A percentile compares a stretch with the other conserved stretches of the same genome.
Evolutionary conservation across 257 asterid genomes (phyloP).

Genomic region (Gardenia jasminoides): DNA sequence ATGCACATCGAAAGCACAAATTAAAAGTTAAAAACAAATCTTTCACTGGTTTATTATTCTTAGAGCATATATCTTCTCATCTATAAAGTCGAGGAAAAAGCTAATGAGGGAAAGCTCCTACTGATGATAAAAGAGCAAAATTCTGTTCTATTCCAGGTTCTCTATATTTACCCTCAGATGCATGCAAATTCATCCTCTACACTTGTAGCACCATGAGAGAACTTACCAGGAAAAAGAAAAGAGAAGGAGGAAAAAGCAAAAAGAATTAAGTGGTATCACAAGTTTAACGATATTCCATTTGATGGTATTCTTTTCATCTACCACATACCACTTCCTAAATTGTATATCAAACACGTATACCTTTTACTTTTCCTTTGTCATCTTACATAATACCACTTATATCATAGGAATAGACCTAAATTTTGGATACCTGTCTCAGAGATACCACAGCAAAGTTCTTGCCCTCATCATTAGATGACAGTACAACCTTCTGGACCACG

Average conservation of each 20-base stretch:
- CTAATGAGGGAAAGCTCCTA: neutral
- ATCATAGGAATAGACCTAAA: neutral
- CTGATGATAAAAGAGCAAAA: neutral
- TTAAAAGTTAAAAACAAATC: neutral
- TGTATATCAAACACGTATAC: neutral
- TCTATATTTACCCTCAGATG: too few species aligned
- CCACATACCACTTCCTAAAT: neutral
- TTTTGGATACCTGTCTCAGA: constrained; percentile 95
- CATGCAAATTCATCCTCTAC: neutral
- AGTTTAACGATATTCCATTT: neutral
- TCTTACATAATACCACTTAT: neutral
- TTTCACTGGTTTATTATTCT: neutral
- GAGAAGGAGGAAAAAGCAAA: neutral
- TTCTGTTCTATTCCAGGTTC: neutral
- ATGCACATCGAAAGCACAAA: neutral
- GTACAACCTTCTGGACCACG: constrained; percentile 86
- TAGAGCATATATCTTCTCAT: neutral
- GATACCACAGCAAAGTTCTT: constrained; percentile 80
- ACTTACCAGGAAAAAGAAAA: neutral
- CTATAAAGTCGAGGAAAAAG: neutral
- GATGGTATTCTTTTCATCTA: neutral
- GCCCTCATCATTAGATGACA: constrained; percentile 87
- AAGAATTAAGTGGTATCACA: neutral
- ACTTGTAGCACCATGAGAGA: neutral
- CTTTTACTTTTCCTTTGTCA: neutral